Percentiles rank a stretch among this genome's conserved stretches.
Evolutionary conservation across 768 basidiomycete species (phyloP).

Genomic region (Termitomyces eurrhizus): DNA sequence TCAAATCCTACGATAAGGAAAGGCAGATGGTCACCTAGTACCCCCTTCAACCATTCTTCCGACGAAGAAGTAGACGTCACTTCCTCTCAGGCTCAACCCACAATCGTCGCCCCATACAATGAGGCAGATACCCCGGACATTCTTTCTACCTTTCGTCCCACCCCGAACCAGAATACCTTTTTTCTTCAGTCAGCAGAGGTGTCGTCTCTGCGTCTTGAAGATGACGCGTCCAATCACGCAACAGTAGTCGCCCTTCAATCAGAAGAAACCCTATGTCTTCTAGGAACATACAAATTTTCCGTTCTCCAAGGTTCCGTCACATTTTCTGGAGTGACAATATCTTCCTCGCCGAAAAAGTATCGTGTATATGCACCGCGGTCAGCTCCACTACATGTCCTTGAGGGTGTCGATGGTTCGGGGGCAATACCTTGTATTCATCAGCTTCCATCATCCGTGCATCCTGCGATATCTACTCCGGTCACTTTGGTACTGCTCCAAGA

Average conservation of each 20-base stretch:
- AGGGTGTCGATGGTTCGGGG: conserved; percentile 17
- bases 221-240: conserved; percentile 8
- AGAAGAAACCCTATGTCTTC: conserved; percentile 56
- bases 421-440: conserved; percentile 10
- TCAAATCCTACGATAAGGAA: too few relatives aligned
- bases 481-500: conserved; percentile 56
- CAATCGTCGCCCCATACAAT: background rate
- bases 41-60: conserved; percentile 42
- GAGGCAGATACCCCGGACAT: conserved; percentile 13
- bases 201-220: conserved; percentile 23
- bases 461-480: conserved; percentile 15
- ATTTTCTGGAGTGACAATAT: conserved; percentile 52
- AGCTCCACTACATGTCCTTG: conserved; percentile 64
- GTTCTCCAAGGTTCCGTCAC: conserved; percentile 61
- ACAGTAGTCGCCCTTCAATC: conserved; percentile 41
- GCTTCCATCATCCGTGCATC: conserved; percentile 17
- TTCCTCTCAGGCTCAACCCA: conserved; percentile 13
- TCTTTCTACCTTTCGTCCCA: conserved; percentile 51
- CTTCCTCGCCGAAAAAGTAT: conserved; percentile 36
- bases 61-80: conserved; percentile 34
- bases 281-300: conserved; percentile 60
- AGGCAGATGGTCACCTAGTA: conserved; percentile 61
- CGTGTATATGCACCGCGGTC: conserved; percentile 73
- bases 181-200: conserved; percentile 37
- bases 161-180: conserved; percentile 42